Evolutionary conservation across 306 rosid species (phyloP), one percentile per base, ranked within the genome.

Genomic region (Pyrus communis): DNA sequence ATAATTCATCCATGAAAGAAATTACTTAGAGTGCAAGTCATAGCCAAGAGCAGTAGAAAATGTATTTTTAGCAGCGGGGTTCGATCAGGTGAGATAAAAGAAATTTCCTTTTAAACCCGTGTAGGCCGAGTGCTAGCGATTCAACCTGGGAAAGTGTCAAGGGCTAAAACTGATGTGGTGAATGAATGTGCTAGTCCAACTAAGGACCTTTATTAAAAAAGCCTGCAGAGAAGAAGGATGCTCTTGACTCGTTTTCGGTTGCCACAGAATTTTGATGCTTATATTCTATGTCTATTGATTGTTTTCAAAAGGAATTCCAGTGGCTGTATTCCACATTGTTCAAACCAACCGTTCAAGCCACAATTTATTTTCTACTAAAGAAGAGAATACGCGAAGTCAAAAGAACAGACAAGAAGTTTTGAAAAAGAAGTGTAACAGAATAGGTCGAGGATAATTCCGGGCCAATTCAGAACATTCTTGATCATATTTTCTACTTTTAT

Each of bases 111-210:
- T 64, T 58, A 68, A 11, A 76, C 66, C 78, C 76, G 63, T 74
- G 59, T 57, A 69, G 58, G 42, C 33, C 38, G 22, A 78, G 66
- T 64, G 75, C 61, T 72, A 64, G 75, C 64, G 45, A 62, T 62
- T 71, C 68, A 70, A 79, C 69, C 75, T 42, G 59, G n/a, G 77
- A 54, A 79, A 49, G 65, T 78, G 68, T 75, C 71, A 43, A 27
- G 40, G 49, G 49, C 61, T 69, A 75, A 58, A 43, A 70, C 76
- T 60, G 73, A 54, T 77, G 69, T 40, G 67, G 45, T 67, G 27
- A 73, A 71, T 38, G 78, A 81, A 69, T 83, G 76, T 69, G 79
- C 76, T 77, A 62, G 19, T 76, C 81, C 79, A 79, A 40, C 72
- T 21, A 42, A 79, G 75, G 70, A 19, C 64, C 67, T 76, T 19